Evolutionary conservation across 1,284 basidiomycete genomes (phyloP), one percentile per base, ranked within the genome.

Genomic region (Pascua guehoae): DNA sequence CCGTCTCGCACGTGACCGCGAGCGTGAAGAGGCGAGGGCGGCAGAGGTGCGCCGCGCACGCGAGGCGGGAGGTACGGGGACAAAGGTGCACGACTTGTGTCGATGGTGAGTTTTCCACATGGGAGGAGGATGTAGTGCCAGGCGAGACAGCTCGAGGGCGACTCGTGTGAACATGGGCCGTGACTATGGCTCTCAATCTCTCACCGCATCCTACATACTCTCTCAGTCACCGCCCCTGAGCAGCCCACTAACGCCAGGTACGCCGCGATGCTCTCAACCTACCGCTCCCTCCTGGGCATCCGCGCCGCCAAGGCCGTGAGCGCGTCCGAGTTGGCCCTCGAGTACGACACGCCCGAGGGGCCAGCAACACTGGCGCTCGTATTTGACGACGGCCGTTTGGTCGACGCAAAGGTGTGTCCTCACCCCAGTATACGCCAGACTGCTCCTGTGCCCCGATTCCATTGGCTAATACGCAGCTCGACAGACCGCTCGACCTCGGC

Each of bases 301-400:
- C 79, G 83, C 51, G 82, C 84, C 4, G 83, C 82, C 12, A 79
- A 83, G 38, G 78, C 82, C 1, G 80, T 81, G 15, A 85, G 87
- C 1, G 86, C 88, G 59, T 88, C 88, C 69, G 87, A 89, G 70
- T 78, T 91, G 24, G 82, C 83, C 44, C 79, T 91, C 44, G 83
- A 83, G 15, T 91, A 91, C 71, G 69, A 69, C 24, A 32, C 24
- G 24, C 24, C 24, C 24, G 24, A 32, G 24, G 24, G 24, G 68
- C 83, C 24, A 32, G 24, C 24, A 7, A 32, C 24, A 32, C 24
- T 32, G 4, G 3, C 24, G 24, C 24, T 32, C 24, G 24, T 32
- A 32, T 32, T 32, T 7, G 24, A 32, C 24, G 24, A 32, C 24
- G 24, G 24, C 24, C 24, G 24, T 7, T 32, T 32, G 24, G 24